phyloP scores from a whole-genome alignment of 2,329 filamentous ascomycete genomes.

The Claviceps cyperi region DNA sequence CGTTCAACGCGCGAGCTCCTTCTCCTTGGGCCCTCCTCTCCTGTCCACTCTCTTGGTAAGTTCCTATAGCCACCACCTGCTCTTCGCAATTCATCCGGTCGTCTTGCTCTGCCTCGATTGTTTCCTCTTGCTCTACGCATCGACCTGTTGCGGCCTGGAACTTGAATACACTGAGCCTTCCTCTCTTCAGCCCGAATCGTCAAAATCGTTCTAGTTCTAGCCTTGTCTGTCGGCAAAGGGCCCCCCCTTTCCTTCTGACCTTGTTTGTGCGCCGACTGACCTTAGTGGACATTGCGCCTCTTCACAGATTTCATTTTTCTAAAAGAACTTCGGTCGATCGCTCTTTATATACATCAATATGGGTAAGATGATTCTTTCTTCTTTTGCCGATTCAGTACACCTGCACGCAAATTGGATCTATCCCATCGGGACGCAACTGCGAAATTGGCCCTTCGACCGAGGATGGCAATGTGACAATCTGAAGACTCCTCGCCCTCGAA shows the following conservation, averaged over 20 bases:
- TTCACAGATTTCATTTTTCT: constrained; percentile 10
- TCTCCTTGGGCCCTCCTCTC: constrained; percentile 7
- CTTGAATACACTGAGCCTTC: background rate
- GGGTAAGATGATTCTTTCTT: constrained; percentile 25
- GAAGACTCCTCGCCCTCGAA: background rate
- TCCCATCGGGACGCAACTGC: constrained; percentile 7
- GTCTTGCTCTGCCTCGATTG: background rate
- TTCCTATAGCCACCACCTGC: constrained; percentile 2
- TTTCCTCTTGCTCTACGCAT: background rate
- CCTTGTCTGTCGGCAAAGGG: background rate
- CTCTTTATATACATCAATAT: constrained; percentile 27
- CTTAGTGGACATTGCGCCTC: background rate
- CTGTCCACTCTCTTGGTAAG: constrained; percentile 11
- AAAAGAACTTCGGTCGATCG: constrained; percentile 16
- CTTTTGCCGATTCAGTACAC: constrained; percentile 1
- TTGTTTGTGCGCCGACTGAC: constrained; percentile 11
- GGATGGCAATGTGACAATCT: constrained; percentile 2
- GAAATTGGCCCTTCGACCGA: constrained; percentile 8
- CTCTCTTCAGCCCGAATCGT: background rate
- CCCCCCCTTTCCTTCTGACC: constrained; percentile 11
- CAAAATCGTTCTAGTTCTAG: background rate
- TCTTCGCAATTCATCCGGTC: background rate
- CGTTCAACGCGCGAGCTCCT: constrained; percentile 21
- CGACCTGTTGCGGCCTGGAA: background rate
- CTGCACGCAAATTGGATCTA: constrained; percentile 10